Evolutionary conservation across 345 rosid genomes (phyloP).

Genomic region (Dipteronia dyeriana): DNA sequence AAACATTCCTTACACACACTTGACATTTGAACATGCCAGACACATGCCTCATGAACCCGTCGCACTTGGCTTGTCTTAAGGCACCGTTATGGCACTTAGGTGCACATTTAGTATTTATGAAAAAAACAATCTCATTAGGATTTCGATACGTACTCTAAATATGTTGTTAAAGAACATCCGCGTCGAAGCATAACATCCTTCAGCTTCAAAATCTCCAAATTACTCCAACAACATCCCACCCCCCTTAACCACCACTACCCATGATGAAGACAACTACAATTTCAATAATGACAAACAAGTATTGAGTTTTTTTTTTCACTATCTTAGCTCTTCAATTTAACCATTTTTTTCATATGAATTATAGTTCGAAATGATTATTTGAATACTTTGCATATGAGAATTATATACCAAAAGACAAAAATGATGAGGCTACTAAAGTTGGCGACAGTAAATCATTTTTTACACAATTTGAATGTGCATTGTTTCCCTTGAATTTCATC

Average conservation of each 20-base stretch:
- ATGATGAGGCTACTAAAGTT: conserved; percentile 37
- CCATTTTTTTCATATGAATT: neutral
- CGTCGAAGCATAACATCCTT: conserved; percentile 89
- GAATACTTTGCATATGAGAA: conserved; percentile 50
- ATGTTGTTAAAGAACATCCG: conserved; percentile 86
- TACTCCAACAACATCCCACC: conserved; percentile 44
- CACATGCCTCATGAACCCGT: no score
- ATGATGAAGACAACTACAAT: conserved; percentile 43
- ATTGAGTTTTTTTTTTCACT: neutral
- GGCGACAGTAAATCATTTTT: conserved; percentile 63
- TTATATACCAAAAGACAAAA: conserved; percentile 62
- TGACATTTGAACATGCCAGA: no score
- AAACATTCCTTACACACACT: no score
- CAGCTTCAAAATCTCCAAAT: conserved; percentile 80
- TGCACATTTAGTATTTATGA: neutral
- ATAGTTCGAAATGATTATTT: neutral
- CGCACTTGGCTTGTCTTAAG: no score
- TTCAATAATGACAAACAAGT: conserved; percentile 70
- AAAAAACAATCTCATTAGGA: conserved; percentile 84
- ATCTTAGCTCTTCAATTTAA: neutral
- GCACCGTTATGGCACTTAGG: no score
- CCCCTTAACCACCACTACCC: conserved; percentile 26
- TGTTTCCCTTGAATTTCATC: conserved; percentile 79
- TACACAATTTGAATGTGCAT: conserved; percentile 61
- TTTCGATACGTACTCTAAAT: conserved; percentile 72